Base-by-base conservation (phyloP, 78 protist species). In the Dictyostelium firmibasis region DNA sequence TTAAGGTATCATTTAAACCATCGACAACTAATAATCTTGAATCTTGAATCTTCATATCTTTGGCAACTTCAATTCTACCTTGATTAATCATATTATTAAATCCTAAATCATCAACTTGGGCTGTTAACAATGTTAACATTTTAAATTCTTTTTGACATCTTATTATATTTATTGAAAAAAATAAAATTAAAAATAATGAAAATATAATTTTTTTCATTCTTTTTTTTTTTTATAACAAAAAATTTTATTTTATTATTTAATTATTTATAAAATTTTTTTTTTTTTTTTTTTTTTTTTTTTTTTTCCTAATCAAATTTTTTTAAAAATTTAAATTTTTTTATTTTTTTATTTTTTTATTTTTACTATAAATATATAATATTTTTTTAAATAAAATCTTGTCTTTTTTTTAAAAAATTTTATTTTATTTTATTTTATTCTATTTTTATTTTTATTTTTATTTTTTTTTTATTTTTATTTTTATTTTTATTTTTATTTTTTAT, bases 71-170 rank as follows among this genome's bases (percentile, higher is more conserved):
- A 14, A 88, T 27, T 53, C 70, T 81, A 11, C 69, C 93, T 14
- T 62, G 29, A 43, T 88, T 88, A 5, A 76, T 57, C 78, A 72
- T 72, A 43, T 31, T 62, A 79, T 88, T 88, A 29, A 27, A 88
- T 6, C 93, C 93, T 25, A 88, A 43, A 81, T 89, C 94, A 41
- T 27, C 20, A 33, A 72, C 36, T 18, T 31, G 25, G 4, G 38
- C 79, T 31, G 79, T 29, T 20, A 27, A 11, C 35, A 72, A 67
- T 67, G 75, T 67, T 11, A 67, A 11, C 31, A 67, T 27, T 67
- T 67, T 67, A 67, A 67, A 67, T 67, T 25, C 35, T 67, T 67
- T 57, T 5, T 57, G 25, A 57, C 67, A 57, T 57, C 20, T 57
- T 57, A 57, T 57, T 57, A 57, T 20, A 57, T 57, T 16, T 1